Evolutionary conservation across 108 stramenopile genomes (phyloP).

Genomic region (Chaetoceros tenuissimus): DNA sequence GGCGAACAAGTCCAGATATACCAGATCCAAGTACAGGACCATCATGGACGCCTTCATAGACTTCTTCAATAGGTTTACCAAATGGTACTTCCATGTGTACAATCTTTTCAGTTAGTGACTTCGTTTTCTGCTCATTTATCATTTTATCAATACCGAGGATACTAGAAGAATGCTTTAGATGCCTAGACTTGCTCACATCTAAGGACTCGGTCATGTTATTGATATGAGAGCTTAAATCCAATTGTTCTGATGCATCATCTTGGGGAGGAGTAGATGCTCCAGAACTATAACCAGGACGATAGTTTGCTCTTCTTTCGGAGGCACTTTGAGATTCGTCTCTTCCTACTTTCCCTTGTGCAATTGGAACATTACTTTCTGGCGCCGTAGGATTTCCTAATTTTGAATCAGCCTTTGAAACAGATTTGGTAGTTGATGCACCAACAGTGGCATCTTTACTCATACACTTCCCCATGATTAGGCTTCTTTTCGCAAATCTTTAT

Average conservation of each 20-base stretch:
- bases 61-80: constrained; percentile 84
- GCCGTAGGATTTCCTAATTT: not conserved
- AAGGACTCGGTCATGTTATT: too few species aligned
- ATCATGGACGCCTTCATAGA: constrained; percentile 78
- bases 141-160: constrained; percentile 49
- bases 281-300: not conserved
- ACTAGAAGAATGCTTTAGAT: constrained; percentile 29
- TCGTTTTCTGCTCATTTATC: constrained; percentile 28
- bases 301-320: not conserved
- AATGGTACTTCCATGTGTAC: constrained; percentile 83
- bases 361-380: not conserved
- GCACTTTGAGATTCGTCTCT: too few species aligned
- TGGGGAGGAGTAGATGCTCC: not conserved
- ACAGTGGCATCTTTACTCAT: not conserved
- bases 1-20: constrained; percentile 68
- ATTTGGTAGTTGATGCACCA: not conserved
- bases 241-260: not conserved
- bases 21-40: constrained; percentile 76
- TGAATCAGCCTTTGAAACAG: not conserved
- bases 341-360: not conserved
- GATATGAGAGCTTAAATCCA: too few species aligned
- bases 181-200: constrained; percentile 18
- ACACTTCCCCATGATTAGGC: too few species aligned
- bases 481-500: too few species aligned
- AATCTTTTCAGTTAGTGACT: constrained; percentile 36